Percentiles rank a stretch among this genome's conserved stretches.
phyloP scores from a whole-genome alignment of 2,329 filamentous ascomycete species.

The Aspergillus sp. region DNA sequence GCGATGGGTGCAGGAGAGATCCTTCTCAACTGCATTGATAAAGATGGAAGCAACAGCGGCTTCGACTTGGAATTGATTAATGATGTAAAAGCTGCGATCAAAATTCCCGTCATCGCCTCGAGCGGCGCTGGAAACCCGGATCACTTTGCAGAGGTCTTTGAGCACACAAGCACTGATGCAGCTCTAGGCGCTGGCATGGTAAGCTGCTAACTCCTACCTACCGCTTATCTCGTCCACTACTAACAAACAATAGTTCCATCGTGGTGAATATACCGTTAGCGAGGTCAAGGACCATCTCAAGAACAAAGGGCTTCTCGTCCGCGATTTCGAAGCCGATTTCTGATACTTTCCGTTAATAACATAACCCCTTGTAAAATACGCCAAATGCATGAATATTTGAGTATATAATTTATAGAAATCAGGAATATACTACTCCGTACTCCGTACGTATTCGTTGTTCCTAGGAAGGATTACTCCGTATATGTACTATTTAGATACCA shows the following conservation, averaged over 20 bases:
- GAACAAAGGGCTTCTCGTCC: conserved; percentile 64
- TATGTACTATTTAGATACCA: no score
- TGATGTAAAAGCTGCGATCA: conserved; percentile 78
- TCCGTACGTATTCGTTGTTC: no score
- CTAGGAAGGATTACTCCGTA: no score
- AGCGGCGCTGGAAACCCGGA: conserved; percentile 80
- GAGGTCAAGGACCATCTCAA: conserved; percentile 82
- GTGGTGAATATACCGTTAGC: conserved; percentile 87
- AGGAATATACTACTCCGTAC: neutral
- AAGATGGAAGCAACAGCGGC: conserved; percentile 86
- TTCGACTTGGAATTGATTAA: conserved; percentile 89
- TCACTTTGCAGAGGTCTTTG: conserved; percentile 89
- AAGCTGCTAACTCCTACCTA: conserved; percentile 21
- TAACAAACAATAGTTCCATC: conserved; percentile 59
- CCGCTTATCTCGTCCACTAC: neutral
- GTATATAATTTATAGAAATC: neutral
- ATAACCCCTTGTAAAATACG: neutral
- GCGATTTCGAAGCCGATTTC: conserved; percentile 57
- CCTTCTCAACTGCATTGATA: conserved; percentile 94
- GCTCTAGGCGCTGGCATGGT: conserved; percentile 90
- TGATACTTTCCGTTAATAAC: neutral
- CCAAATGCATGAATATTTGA: neutral
- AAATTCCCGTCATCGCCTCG: conserved; percentile 89
- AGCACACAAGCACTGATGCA: conserved; percentile 76
- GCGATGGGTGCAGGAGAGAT: conserved; percentile 94